These are phyloP conservation scores for Acacia concinna DNA, from an alignment of 331 rosid species.

Conservation along the genomic window DNA sequence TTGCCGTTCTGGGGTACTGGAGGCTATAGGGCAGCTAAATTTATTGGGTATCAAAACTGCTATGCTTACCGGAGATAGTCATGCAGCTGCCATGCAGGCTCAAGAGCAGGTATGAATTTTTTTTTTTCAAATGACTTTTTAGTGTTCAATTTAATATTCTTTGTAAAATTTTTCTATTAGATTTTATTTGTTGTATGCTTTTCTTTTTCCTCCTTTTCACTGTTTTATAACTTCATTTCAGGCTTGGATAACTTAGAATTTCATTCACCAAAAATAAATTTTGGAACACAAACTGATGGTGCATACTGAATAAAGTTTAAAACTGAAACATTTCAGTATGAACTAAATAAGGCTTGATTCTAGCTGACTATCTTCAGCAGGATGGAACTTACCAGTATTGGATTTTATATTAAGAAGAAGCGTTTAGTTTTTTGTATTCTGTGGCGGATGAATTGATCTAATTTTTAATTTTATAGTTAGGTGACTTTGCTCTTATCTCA, in stretches of 20 bases:
- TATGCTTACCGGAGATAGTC: constrained; percentile 91
- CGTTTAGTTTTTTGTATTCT: neutral
- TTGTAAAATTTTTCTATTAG: neutral
- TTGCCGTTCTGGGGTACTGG: constrained; percentile 73
- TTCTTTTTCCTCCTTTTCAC: neutral
- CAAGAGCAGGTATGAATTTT: constrained; percentile 61
- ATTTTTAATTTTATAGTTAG: neutral
- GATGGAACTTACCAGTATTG: neutral
- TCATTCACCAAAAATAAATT: neutral
- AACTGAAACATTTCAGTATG: neutral
- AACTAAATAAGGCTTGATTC: constrained; percentile 1
- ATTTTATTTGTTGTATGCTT: neutral
- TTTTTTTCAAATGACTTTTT: neutral
- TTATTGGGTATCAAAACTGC: constrained; percentile 72
- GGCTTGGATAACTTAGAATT: neutral
- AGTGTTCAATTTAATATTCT: neutral
- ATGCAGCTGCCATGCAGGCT: constrained; percentile 69
- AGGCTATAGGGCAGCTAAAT: constrained; percentile 68
- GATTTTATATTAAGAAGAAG: constrained; percentile 14
- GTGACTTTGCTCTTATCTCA: constrained; percentile 17
- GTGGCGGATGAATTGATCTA: constrained; percentile 25
- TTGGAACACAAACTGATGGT: neutral
- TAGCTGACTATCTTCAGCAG: neutral
- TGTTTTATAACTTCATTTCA: neutral
- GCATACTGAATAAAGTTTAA: neutral